These are phyloP conservation scores for Pelargonium exstipulatum DNA, from an alignment of 441 rosid species.

Conservation along the genomic window DNA sequence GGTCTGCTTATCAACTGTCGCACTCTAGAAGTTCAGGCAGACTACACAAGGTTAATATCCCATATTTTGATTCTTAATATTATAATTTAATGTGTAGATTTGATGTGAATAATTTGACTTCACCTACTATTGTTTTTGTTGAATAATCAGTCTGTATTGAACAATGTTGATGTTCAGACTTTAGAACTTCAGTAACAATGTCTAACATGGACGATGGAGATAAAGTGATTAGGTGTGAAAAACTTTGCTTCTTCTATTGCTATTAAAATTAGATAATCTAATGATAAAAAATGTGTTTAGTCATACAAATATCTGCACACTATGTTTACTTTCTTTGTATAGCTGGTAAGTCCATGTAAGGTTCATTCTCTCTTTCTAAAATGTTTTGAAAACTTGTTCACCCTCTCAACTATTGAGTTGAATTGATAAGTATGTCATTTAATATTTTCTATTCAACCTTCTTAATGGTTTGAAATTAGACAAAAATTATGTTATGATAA, in stretches of 20 bases:
- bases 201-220: not conserved
- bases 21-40: conserved; percentile 80
- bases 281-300: not conserved
- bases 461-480: not conserved
- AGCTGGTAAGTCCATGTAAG: not conserved
- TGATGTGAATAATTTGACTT: not conserved
- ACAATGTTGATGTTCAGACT: not conserved
- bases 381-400: not conserved
- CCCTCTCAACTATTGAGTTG: not conserved
- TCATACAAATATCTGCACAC: not conserved
- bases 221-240: not conserved
- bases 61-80: not conserved
- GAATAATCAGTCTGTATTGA: not conserved
- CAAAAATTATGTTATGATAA: not conserved
- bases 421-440: not conserved
- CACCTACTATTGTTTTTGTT: not conserved
- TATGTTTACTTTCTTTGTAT: not conserved
- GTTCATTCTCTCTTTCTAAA: not conserved
- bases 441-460: not conserved
- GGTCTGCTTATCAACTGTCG: conserved; percentile 68
- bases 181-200: not conserved
- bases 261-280: not conserved
- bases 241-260: not conserved
- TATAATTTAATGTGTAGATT: not conserved
- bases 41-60: conserved; percentile 57